Evolutionary conservation across 2,329 filamentous ascomycete species (phyloP), one percentile per base, ranked within the genome.

Genomic region (Ambrosiella cleistominuta): DNA sequence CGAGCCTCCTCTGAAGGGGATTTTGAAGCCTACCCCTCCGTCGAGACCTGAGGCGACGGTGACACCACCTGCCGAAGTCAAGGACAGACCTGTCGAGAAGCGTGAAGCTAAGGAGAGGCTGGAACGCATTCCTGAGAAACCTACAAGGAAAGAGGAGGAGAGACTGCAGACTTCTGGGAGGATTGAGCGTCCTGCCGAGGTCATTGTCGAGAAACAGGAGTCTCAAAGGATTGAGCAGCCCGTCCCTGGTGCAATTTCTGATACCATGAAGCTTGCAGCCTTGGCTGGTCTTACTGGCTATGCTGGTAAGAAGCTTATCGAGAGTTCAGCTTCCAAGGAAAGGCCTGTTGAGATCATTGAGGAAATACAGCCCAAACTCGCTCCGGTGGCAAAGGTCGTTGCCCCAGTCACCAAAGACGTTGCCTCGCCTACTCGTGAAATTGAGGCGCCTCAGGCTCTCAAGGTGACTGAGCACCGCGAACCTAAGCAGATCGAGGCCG

Each of bases 81-180:
- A 42, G 39, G 35, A 36, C 11, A 39, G n/a, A 39, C n/a, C 51
- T 3, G 51, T 38, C 9, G 15, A 44, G 11, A 42, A 55, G 15
- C n/a, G 15, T 3, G 38, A 56, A 12, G n/a, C 19, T 39, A 38
- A 35, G 19, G 19, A 11, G 54, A 44, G 40, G 27, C 13, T 37
- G 35, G 54, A 44, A n/a, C 17, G 11, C 6, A 45, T 35, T 12
- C 12, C 19, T 1, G 39, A 45, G 17, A 45, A 15, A 11, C 35
- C 47, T 45, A 39, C 17, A 8, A 5, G 15, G 2, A 70, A 74
- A 2, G 71, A 72, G 59, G 70, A 75, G 57, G 71, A 74, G 12
- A 76, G 75, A 9, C 9, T 6, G 35, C 44, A 5, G n/a, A 17
- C n/a, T n/a, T 47, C 44, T 51, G 15, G 37, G 19, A 8, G 47